Evolutionary conservation across 2,329 filamentous ascomycete genomes (phyloP).

Genomic region (Penicillium verrucosum): DNA sequence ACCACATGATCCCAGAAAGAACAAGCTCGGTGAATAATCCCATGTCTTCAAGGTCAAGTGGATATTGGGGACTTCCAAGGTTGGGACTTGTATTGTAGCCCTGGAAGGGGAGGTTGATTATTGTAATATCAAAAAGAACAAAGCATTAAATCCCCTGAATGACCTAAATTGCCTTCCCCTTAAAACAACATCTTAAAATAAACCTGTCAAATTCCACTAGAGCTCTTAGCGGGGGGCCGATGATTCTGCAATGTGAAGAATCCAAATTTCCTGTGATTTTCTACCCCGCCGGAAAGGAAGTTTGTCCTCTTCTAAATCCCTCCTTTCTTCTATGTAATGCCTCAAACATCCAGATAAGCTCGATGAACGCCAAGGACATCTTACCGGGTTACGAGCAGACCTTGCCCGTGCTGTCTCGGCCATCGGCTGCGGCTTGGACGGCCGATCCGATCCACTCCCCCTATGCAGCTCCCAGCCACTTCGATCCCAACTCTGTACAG

Average conservation of each 20-base stretch:
- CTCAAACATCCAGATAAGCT: background rate
- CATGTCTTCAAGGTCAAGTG: background rate
- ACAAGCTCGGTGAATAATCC: background rate
- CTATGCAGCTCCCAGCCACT: conserved; percentile 8
- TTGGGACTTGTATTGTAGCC: background rate
- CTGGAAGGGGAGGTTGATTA: background rate
- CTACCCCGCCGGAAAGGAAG: conserved; percentile 13
- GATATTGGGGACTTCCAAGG: background rate
- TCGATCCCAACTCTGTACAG: background rate
- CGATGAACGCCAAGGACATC: conserved; percentile 32
- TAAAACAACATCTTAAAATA: background rate
- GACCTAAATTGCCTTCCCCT: background rate
- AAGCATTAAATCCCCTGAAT: background rate
- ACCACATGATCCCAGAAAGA: background rate
- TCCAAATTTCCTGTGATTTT: conserved; percentile 7
- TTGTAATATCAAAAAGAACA: background rate
- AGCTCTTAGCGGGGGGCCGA: conserved; percentile 14
- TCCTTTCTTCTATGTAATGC: background rate
- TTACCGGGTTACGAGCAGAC: conserved; percentile 25
- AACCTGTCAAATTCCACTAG: conserved; percentile 16
- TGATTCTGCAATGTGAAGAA: conserved; percentile 21
- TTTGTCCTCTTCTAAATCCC: background rate
- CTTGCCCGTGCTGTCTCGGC: conserved; percentile 29
- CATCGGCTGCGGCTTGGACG: conserved; percentile 17
- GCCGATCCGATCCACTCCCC: conserved; percentile 16